Conservation (phyloP, 2,329 filamentous ascomycete species). For the Aspergillus costaricaensis region DNA sequence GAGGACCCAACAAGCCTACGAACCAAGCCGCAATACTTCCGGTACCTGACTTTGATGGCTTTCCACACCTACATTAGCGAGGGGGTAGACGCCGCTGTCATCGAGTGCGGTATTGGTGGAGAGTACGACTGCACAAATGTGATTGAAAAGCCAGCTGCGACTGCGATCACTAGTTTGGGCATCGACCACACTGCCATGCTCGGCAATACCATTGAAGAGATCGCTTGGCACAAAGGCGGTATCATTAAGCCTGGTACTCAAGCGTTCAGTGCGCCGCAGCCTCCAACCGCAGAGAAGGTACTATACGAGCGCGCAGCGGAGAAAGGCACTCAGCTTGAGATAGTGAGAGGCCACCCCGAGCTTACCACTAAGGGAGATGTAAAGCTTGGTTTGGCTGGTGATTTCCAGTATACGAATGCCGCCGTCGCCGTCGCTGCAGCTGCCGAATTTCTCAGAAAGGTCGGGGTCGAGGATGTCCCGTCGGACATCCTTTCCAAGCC, state of each 20-base stretch:
- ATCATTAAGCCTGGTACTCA: conserved; percentile 71
- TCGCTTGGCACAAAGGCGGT: conserved; percentile 90
- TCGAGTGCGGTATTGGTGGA: conserved; percentile 93
- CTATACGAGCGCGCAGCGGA: conserved; percentile 58
- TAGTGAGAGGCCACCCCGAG: conserved; percentile 53
- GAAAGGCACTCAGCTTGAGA: conserved; percentile 49
- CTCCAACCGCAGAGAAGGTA: conserved; percentile 56
- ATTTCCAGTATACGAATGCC: conserved; percentile 66
- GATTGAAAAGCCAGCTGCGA: conserved; percentile 67
- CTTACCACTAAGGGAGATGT: conserved; percentile 45
- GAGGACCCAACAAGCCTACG: conserved; percentile 52
- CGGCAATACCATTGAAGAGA: conserved; percentile 75
- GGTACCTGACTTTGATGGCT: conserved; percentile 85
- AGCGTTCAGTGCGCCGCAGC: conserved; percentile 65
- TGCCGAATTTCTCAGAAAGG: conserved; percentile 41
- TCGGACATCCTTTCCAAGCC: conserved; percentile 40
- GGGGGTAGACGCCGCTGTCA: conserved; percentile 73
- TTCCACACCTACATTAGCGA: conserved; percentile 79
- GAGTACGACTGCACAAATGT: conserved; percentile 94
- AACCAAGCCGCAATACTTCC: conserved; percentile 87
- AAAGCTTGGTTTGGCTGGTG: conserved; percentile 60
- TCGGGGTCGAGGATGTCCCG: conserved; percentile 39
- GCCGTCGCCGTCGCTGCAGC: conserved; percentile 58
- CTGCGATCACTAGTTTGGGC: conserved; percentile 76
- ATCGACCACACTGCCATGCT: conserved; percentile 84